These are phyloP conservation scores for Trichoderma cornu-damae DNA, from an alignment of 2,329 filamentous ascomycete genomes.

Conservation along the genomic window DNA sequence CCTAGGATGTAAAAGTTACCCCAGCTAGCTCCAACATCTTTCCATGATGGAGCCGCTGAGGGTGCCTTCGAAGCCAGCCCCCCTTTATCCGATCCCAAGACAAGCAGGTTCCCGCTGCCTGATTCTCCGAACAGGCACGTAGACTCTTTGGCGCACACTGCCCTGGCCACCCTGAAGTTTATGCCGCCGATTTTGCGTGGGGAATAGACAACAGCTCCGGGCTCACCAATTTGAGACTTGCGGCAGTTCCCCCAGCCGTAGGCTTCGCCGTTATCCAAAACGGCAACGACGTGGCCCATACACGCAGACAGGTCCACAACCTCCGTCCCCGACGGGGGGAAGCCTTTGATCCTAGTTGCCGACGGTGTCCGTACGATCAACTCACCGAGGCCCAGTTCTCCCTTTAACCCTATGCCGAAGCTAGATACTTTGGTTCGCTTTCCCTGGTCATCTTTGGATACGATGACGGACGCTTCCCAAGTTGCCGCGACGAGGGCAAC, in stretches of 20 bases:
- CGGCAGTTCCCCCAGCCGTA: constrained; percentile 87
- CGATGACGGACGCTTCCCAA: constrained; percentile 69
- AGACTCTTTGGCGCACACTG: constrained; percentile 79
- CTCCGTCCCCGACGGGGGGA: constrained; percentile 56
- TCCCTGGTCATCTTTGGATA: constrained; percentile 42
- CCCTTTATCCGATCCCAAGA: constrained; percentile 76
- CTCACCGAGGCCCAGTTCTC: constrained; percentile 64
- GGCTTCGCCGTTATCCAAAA: constrained; percentile 68
- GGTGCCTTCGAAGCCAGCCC: constrained; percentile 56
- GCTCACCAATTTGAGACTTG: constrained; percentile 74
- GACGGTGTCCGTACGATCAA: constrained; percentile 45
- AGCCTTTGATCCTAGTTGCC: constrained; percentile 50
- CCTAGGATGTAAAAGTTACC: constrained; percentile 69
- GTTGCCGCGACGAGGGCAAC: constrained; percentile 58
- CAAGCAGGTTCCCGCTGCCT: constrained; percentile 51
- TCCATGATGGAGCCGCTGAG: constrained; percentile 51
- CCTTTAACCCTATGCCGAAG: constrained; percentile 62
- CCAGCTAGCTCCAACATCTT: constrained; percentile 73
- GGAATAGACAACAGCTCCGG: constrained; percentile 46
- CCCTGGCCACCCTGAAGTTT: constrained; percentile 59
- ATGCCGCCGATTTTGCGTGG: constrained; percentile 58
- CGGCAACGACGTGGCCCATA: constrained; percentile 70
- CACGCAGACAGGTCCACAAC: constrained; percentile 64
- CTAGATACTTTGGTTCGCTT: constrained; percentile 51
- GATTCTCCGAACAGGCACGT: constrained; percentile 63